Evolutionary conservation across 371 early-diverging fungal genomes (phyloP).

Genomic region (Fennellomyces sp.): DNA sequence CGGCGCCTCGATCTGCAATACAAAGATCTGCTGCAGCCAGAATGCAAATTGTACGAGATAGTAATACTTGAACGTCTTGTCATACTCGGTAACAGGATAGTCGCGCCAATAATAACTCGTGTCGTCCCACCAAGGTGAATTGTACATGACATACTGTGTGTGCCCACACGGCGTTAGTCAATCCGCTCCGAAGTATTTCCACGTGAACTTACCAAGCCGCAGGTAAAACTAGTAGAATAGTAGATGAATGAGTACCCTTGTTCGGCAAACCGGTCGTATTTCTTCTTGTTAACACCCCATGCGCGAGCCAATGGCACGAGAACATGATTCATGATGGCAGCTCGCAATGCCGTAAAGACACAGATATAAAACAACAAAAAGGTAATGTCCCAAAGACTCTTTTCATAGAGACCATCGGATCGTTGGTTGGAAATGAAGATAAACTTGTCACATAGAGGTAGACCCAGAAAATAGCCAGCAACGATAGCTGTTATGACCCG

Average conservation of each 20-base stretch:
- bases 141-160: slow-evolving; percentile 47
- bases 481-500: slow-evolving; percentile 29
- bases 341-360: slow-evolving; percentile 65
- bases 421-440: slow-evolving; percentile 49
- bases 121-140: slow-evolving; percentile 71
- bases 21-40: slow-evolving; percentile 79
- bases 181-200: background rate
- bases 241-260: slow-evolving; percentile 72
- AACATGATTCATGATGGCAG: slow-evolving; percentile 52
- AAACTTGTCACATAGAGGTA: slow-evolving; percentile 50
- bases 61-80: slow-evolving; percentile 68
- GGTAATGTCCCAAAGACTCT: slow-evolving; percentile 57
- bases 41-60: slow-evolving; percentile 74
- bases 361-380: slow-evolving; percentile 65
- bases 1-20: slow-evolving; percentile 70
- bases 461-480: slow-evolving; percentile 33
- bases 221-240: slow-evolving; percentile 46
- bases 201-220: slow-evolving; percentile 53
- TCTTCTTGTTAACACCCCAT: slow-evolving; percentile 43
- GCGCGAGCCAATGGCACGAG: slow-evolving; percentile 57
- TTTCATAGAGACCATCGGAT: slow-evolving; percentile 48
- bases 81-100: slow-evolving; percentile 61
- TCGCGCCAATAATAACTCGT: slow-evolving; percentile 64
- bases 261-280: slow-evolving; percentile 68
- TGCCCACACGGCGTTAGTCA: background rate